Conservation (phyloP, 2,329 filamentous ascomycete genomes). For the Corynespora cassiicola region DNA sequence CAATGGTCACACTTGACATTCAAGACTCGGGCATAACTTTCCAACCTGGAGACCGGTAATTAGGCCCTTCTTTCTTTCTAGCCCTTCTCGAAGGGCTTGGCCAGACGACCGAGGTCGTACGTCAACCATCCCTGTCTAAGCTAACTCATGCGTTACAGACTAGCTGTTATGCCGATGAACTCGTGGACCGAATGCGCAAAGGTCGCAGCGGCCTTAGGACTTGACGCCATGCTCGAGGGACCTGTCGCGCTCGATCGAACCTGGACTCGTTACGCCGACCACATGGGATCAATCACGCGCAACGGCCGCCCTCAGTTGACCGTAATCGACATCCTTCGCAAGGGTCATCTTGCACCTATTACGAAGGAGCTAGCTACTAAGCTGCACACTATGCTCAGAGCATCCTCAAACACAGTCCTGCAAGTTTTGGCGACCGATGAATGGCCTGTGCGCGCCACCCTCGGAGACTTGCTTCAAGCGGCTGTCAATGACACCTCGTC, state of each 20-base stretch:
- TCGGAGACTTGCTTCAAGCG: constrained; percentile 30
- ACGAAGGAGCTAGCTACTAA: constrained; percentile 31
- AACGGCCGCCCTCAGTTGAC: constrained; percentile 17
- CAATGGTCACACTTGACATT: constrained; percentile 59
- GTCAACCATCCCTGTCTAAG: too few relatives aligned
- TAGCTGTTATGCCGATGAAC: constrained; percentile 63
- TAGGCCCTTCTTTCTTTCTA: too few relatives aligned
- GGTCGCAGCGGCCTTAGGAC: constrained; percentile 58
- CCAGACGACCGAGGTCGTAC: too few relatives aligned
- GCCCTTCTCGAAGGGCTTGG: too few relatives aligned
- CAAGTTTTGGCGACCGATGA: constrained; percentile 31
- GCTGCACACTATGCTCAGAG: constrained; percentile 27
- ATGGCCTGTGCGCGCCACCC: constrained; percentile 29
- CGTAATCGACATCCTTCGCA: constrained; percentile 29
- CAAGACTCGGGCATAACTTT: constrained; percentile 62
- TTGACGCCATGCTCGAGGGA: constrained; percentile 56
- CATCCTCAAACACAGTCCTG: constrained; percentile 26
- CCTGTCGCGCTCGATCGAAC: constrained; percentile 45
- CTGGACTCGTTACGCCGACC: constrained; percentile 52
- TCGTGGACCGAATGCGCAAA: constrained; percentile 63
- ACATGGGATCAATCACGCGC: constrained; percentile 20
- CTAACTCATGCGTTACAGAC: too few relatives aligned
- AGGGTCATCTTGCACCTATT: constrained; percentile 30
- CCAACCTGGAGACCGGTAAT: constrained; percentile 59
- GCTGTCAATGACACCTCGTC: constrained; percentile 27